Percentiles rank a stretch among this genome's conserved stretches.
Evolutionary conservation across 345 rosid genomes (phyloP).

Genomic region (Eucalyptus pauciflora): DNA sequence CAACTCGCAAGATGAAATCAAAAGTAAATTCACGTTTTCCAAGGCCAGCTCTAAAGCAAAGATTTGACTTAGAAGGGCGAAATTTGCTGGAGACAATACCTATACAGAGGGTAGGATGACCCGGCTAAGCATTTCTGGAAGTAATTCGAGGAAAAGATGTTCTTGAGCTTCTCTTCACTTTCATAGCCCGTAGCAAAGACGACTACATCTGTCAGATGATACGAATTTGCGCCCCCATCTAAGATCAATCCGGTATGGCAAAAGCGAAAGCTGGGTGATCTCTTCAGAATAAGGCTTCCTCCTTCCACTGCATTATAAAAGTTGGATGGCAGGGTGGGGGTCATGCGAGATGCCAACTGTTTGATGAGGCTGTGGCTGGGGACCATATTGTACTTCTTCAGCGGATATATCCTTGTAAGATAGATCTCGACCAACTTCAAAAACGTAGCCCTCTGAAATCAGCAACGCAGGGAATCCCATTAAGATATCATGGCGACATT

Average conservation of each 20-base stretch:
- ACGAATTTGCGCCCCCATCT: background rate
- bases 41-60: background rate
- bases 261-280: constrained; percentile 3
- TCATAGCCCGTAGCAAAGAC: constrained; percentile 22
- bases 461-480: background rate
- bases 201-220: constrained; percentile 2
- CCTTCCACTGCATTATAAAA: constrained; percentile 10
- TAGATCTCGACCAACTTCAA: constrained; percentile 7
- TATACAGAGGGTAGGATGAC: constrained; percentile 17
- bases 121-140: constrained; percentile 5
- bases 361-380: constrained; percentile 7
- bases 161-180: constrained; percentile 12
- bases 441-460: constrained; percentile 10
- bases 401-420: constrained; percentile 5
- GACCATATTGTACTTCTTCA: constrained; percentile 12
- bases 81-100: background rate
- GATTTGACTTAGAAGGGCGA: background rate
- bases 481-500: background rate
- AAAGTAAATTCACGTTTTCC: background rate
- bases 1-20: background rate
- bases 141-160: constrained; percentile 7
- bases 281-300: constrained; percentile 16
- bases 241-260: constrained; percentile 8
- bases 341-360: constrained; percentile 3
- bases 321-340: constrained; percentile 7